Evolutionary conservation across 2,329 filamentous ascomycete species (phyloP), one percentile per base, ranked within the genome.

Genomic region (Aspergillus costaricaensis): DNA sequence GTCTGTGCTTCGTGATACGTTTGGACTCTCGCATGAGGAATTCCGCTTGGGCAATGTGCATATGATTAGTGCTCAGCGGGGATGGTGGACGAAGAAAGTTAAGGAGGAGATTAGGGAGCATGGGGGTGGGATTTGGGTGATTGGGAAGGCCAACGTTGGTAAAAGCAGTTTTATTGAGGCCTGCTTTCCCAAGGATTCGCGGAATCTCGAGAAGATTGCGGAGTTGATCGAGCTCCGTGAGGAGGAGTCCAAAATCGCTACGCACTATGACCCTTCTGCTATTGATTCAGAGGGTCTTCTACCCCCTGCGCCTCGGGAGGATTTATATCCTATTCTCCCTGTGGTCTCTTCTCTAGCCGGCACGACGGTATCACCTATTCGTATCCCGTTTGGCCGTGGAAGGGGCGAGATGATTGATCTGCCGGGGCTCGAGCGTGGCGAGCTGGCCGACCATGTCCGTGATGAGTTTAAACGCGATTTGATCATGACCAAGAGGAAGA

Each of bases 121-220:
- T 52, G 92, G 92, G 4, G 94, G 94, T 4, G 95, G 88, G 15
- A 89, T 91, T 15, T 99, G 95, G 94, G 88, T 99, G 82, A 90
- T 99, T 2, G 95, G 95, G n/a, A 98, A 96, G 76, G 92, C 92
- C 64, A 99, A 99, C 72, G 96, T 98, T 2, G 96, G 95, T 23
- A 99, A 99, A 78, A 98, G 94, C 68, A 89, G 90, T 71, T 84
- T 99, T 2, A 96, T 98, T 62, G 88, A 95, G 67, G 85, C 88
- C 4, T 87, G 97, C 7, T 96, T 93, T 70, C 94, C 96, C 4
- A 88, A 90, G 81, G 88, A 87, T 25, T 82, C 82, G 38, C 83
- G 82, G 78, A 81, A 77, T 61, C 71, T 71, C 19, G 74, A 68
- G 57, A 73, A 75, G 44, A 70, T 76, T 61, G 70, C 69, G n/a